Percentiles rank a stretch among this genome's conserved stretches.
These are phyloP conservation scores for Aspergillus ruber DNA, from an alignment of 2,329 filamentous ascomycete species.

Conservation along the genomic window DNA sequence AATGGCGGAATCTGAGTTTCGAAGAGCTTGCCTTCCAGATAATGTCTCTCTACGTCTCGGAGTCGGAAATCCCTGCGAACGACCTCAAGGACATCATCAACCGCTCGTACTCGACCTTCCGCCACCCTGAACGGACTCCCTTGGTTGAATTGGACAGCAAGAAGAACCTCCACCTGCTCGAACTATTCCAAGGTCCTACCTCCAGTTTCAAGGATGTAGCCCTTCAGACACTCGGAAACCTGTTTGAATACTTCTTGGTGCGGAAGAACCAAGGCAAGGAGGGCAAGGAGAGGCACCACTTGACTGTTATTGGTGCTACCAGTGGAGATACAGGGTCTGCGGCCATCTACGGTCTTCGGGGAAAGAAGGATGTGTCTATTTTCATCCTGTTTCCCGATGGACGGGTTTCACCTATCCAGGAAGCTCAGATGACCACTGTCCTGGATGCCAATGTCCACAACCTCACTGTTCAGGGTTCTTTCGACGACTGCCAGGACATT, in stretches of 20 bases:
- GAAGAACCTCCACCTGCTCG: constrained; percentile 74
- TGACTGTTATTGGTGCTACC: constrained; percentile 82
- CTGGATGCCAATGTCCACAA: constrained; percentile 90
- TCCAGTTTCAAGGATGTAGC: constrained; percentile 96
- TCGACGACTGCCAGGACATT: constrained; percentile 96
- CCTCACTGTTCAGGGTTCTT: constrained; percentile 79
- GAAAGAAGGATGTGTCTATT: constrained; percentile 94
- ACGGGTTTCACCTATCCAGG: constrained; percentile 83
- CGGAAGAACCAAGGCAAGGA: constrained; percentile 38
- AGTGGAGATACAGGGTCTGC: constrained; percentile 85
- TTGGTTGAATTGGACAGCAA: constrained; percentile 66
- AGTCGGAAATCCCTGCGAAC: constrained; percentile 68
- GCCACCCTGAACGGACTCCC: constrained; percentile 69
- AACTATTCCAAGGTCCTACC: constrained; percentile 93
- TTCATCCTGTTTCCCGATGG: constrained; percentile 93
- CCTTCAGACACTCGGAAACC: constrained; percentile 76
- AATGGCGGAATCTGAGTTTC: constrained; percentile 22
- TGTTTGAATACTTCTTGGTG: constrained; percentile 54
- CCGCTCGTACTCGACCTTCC: constrained; percentile 84
- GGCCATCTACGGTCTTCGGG: constrained; percentile 88
- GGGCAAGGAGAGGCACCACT: constrained; percentile 61
- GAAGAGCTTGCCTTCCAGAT: constrained; percentile 60
- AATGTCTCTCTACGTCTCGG: constrained; percentile 80
- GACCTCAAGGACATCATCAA: constrained; percentile 80
- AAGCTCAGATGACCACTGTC: constrained; percentile 95